phyloP scores from a whole-genome alignment of 2,329 filamentous ascomycete species.

The Aureobasidium subglaciale region DNA sequence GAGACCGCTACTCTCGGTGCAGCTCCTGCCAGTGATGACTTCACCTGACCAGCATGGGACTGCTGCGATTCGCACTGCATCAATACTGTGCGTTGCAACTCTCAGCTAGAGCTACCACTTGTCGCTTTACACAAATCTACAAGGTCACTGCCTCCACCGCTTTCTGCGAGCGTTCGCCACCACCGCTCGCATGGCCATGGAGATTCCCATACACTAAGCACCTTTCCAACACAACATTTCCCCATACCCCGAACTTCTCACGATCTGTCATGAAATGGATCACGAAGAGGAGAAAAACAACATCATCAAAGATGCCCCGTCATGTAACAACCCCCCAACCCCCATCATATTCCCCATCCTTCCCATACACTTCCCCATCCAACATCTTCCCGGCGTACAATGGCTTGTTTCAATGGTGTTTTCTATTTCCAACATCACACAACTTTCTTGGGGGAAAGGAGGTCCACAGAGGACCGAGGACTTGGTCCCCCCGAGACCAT shows the following conservation, averaged over 20 bases:
- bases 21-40: background rate
- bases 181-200: background rate
- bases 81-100: background rate
- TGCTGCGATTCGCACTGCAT: background rate
- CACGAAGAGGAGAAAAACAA: constrained; percentile 10
- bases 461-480: constrained; percentile 10
- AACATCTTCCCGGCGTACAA: constrained; percentile 1
- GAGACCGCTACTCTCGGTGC: background rate
- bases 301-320: constrained; percentile 7
- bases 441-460: background rate
- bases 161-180: background rate
- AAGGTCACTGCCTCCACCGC: background rate
- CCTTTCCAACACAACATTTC: background rate
- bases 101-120: background rate
- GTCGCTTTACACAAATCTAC: background rate
- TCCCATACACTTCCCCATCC: background rate
- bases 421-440: background rate
- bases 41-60: background rate
- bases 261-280: constrained; percentile 4
- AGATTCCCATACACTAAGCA: background rate
- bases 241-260: background rate
- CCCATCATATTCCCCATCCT: background rate
- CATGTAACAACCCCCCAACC: background rate
- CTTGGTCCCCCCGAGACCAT: constrained; percentile 3
- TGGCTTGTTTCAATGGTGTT: background rate